Conservation (phyloP, 805 yeast species). For the Candida insectalens region DNA sequence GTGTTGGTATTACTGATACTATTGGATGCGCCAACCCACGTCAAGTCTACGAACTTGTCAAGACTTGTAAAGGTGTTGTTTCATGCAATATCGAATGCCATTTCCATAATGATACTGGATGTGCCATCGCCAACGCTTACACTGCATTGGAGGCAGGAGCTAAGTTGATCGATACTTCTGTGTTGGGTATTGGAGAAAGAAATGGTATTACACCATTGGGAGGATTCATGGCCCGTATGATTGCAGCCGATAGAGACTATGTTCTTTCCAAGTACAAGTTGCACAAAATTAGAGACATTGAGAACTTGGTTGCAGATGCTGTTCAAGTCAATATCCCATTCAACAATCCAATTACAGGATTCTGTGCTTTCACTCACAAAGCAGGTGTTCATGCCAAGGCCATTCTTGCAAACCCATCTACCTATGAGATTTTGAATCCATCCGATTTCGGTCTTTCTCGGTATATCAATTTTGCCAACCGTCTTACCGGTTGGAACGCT, state of each 20-base stretch:
- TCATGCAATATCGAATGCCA: conserved; percentile 52
- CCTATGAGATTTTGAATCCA: conserved; percentile 50
- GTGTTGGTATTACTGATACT: conserved; percentile 58
- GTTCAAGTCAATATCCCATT: conserved; percentile 51
- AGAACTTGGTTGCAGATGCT: conserved; percentile 49
- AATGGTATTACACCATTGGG: conserved; percentile 56
- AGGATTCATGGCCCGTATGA: conserved; percentile 56
- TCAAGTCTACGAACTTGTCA: conserved; percentile 51
- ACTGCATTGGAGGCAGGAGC: conserved; percentile 58
- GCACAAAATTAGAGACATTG: conserved; percentile 46
- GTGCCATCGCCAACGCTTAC: conserved; percentile 56
- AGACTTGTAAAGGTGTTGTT: conserved; percentile 47
- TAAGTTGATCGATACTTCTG: conserved; percentile 47
- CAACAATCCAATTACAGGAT: conserved; percentile 55
- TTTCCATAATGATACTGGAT: conserved; percentile 56
- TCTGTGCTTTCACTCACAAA: conserved; percentile 57
- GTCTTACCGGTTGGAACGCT: conserved; percentile 57
- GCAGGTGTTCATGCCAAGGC: conserved; percentile 60
- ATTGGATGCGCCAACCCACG: conserved; percentile 58
- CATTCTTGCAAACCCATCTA: conserved; percentile 53
- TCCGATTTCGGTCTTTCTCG: conserved; percentile 52
- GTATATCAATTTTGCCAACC: conserved; percentile 51
- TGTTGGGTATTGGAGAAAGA: conserved; percentile 55
- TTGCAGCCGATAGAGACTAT: conserved; percentile 50
- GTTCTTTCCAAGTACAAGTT: conserved; percentile 49